Evolutionary conservation across 2,329 filamentous ascomycete species (phyloP).

Genomic region (Stachybotrys chlorohalonatus): DNA sequence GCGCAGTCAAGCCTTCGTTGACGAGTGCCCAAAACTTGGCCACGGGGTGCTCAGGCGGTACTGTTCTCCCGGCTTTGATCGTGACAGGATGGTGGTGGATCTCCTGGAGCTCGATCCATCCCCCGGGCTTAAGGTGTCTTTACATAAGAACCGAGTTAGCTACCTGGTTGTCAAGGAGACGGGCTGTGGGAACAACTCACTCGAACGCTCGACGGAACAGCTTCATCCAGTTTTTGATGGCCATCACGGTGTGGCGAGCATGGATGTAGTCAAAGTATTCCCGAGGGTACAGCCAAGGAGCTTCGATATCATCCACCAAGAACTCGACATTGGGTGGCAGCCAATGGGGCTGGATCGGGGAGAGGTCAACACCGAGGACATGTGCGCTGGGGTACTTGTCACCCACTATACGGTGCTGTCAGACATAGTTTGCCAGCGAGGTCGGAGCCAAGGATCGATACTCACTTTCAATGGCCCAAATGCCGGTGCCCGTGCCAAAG

Average conservation of each 20-base stretch:
- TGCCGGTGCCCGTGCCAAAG: constrained; percentile 49
- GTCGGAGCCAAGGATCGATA: neutral
- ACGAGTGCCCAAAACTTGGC: constrained; percentile 38
- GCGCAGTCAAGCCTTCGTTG: constrained; percentile 28
- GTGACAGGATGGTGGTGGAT: constrained; percentile 39
- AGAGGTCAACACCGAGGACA: constrained; percentile 35
- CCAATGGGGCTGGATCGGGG: constrained; percentile 40
- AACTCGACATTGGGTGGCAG: constrained; percentile 48
- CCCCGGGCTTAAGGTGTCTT: constrained; percentile 43
- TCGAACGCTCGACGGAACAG: constrained; percentile 36
- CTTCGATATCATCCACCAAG: constrained; percentile 49
- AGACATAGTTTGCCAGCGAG: constrained; percentile 1
- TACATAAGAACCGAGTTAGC: neutral
- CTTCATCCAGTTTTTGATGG: constrained; percentile 44
- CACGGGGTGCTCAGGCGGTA: constrained; percentile 30
- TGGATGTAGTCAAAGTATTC: constrained; percentile 54
- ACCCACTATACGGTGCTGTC: constrained; percentile 27
- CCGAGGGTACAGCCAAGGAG: constrained; percentile 42
- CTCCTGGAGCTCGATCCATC: constrained; percentile 47
- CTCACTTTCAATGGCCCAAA: constrained; percentile 49
- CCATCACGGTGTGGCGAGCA: constrained; percentile 46
- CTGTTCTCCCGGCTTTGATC: constrained; percentile 26
- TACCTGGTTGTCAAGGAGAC: neutral
- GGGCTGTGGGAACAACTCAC: constrained; percentile 21
- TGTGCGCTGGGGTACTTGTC: constrained; percentile 32